A percentile compares a stretch with the other conserved stretches of the same genome.
Conservation (phyloP, 2,329 filamentous ascomycete genomes). For the Coniochaeta sp. region DNA sequence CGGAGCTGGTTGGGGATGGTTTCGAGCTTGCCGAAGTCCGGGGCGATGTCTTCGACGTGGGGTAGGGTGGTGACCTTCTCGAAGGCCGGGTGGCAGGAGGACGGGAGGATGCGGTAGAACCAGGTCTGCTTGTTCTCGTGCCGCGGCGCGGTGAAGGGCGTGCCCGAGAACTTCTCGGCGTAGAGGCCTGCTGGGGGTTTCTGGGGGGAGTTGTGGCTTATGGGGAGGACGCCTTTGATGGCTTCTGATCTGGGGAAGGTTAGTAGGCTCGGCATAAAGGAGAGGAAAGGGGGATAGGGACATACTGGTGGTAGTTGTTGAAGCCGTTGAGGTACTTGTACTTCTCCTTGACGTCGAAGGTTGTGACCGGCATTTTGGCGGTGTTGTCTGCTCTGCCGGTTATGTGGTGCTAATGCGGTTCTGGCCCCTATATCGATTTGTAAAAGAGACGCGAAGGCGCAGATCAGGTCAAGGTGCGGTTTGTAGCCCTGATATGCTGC, state of each 20-base stretch:
- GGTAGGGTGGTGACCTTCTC: background rate
- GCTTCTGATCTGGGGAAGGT: slow-evolving; percentile 35
- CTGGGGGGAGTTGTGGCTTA: slow-evolving; percentile 4
- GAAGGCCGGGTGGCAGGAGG: background rate
- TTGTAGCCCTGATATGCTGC: no score
- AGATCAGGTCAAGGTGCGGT: no score
- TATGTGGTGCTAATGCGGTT: background rate
- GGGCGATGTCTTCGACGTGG: background rate
- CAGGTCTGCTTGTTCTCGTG: background rate
- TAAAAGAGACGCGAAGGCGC: no score
- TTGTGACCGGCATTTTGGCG: slow-evolving; percentile 40
- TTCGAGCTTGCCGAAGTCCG: slow-evolving; percentile 30
- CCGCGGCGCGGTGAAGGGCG: slow-evolving; percentile 4
- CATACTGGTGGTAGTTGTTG: slow-evolving; percentile 68
- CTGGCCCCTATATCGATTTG: no score
- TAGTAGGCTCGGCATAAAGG: background rate
- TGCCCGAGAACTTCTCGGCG: slow-evolving; percentile 7
- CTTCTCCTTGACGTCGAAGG: slow-evolving; percentile 41
- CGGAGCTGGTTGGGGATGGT: slow-evolving; percentile 62
- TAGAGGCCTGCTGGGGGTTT: background rate
- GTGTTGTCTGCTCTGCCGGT: background rate
- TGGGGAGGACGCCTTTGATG: slow-evolving; percentile 2
- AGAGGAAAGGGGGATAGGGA: slow-evolving; percentile 6
- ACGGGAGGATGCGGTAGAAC: slow-evolving; percentile 6
- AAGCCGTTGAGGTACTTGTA: slow-evolving; percentile 79